Base-by-base conservation (phyloP, 352 stramenopile species). In the Achlya hypogyna region DNA sequence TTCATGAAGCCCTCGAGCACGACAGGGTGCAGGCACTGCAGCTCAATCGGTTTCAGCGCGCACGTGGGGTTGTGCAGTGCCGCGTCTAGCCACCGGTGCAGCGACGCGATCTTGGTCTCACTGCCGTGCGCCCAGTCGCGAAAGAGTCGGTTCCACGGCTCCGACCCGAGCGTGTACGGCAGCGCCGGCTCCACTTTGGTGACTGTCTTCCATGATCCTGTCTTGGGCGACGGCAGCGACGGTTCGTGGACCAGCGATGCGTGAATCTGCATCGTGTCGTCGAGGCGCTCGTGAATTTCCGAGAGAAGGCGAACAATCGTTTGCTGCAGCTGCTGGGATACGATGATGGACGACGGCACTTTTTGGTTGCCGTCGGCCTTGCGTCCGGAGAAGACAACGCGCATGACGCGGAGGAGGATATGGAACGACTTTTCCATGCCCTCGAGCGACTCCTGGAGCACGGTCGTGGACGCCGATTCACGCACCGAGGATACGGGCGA, bases 1-100 rank as follows among this genome's bases (percentile, higher is more conserved):
- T 49, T n/a, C 9, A 67, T 42, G 32, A 67, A 67, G 10, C 60
- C 60, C 59, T 67, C 60, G 32, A 67, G 40, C n/a, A 67, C 60
- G 20, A 67, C 27, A 5, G 60, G 60, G 8, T 67, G 40, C 9
- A 67, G 27, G 31, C 60, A 67, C 23, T 54, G 22, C 18, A 67
- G 22, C 31, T 67, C 60, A 10, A 67, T 45, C 22, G 60, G 60
- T 18, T 23, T 49, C 40, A 67, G 27, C 5, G 29, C n/a, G 14
- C 59, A 27, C 16, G 25, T 58, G 23, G 16, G 51, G 12, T 38
- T 38, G 34, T 67, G 51, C 34, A 67, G 43, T 16, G 60, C 60
- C 22, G 51, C 20, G 16, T 49, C 60, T 6, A 67, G 43, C 60
- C 60, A 67, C 10, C 60, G 60, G 18, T 25, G 51, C 12, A 67